Base-by-base conservation (phyloP, 495 filamentous ascomycete genomes). In the Umbilicaria muhlenbergii region DNA sequence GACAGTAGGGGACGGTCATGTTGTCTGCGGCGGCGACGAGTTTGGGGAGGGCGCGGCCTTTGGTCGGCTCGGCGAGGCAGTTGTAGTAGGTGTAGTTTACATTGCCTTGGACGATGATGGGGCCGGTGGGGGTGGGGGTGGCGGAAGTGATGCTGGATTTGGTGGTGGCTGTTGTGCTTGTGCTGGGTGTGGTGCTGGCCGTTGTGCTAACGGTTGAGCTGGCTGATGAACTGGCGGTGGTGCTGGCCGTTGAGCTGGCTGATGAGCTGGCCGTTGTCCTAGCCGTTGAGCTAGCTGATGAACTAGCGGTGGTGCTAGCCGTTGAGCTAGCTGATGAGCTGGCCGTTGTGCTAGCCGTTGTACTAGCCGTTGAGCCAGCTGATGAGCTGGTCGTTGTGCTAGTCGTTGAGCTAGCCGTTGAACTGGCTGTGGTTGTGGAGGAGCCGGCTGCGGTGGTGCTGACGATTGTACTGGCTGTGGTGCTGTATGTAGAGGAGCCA, bases 51-150 rank as follows among this genome's bases (percentile, higher is more conserved):
- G 47, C 37, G 14, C 47, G 19, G 34, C 5, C 48, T 14, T 21
- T 44, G 24, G 51, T 47, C 15, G 56, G 42, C 39, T 63, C 60
- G 1, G 52, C 56, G 42, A 57, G 62, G 41, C 61, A 64, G 5
- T 48, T 57, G 1, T 54, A 38, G 38, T 54, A 58, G 8, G 42
- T 36, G 34, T 45, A 57, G 32, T 50, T 48, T 1, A n/a, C 44
- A 36, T 58, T 53, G n/a, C 56, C 50, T 3, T 49, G 56, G 18
- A 56, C 56, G 13, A 56, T 46, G 2, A 42, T 37, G 11, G 53
- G 54, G 33, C 45, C 38, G 2, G 43, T 51, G 16, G 48, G 36
- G 3, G 16, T 44, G 21, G 47, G 24, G 13, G 52, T 21, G 6
- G 51, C 18, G 2, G 42, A 38, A 14, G 44, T 39, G 36, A 44